Base-by-base conservation (phyloP, 352 stramenopile species). In the Phytophthora cajani region DNA sequence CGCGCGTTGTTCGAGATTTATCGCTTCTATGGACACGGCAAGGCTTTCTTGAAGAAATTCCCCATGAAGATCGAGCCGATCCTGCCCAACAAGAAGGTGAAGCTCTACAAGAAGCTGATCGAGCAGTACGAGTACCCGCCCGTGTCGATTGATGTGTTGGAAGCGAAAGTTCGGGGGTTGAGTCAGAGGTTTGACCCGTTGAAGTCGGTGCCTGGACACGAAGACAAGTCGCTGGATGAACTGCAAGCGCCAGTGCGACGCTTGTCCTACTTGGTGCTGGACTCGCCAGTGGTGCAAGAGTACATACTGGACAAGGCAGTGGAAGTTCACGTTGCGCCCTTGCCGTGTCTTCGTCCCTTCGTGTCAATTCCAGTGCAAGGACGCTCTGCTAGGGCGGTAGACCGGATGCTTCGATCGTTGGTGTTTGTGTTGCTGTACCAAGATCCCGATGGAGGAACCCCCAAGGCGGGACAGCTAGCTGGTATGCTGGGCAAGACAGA, bases 1-100 rank as follows among this genome's bases (percentile, higher is more conserved):
- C 67, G 78, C 19, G 74, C 79, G 19, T 67, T 96, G 14, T 84
- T 87, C 50, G 83, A 90, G 40, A 83, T 96, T 32, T 96, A 96
- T 56, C 67, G 81, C 1, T 96, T 96, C 64, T 95, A 96, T 54
- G 87, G 89, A 2, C 75, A 89, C 30, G 59, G 38, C 3, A 62
- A 53, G 2, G 68, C 70, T 5, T 90, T 95, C 49, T 36, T 81
- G 27, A 74, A 78, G 36, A 79, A 79, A 6, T 94, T 84, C 61
- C 78, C 80, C 2, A 71, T 82, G 40, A 65, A 72, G 14, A 68
- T 86, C 11, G 64, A 84, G 8, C 21, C 69, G 0, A 62, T 66
- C 2, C 25, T 83, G 16, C n/a, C 71, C 1, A 71, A 77, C 46
- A 78, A 72, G 46, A 82, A 91, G 54, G 60, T 90, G 33, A 87